These are phyloP conservation scores for Aureobasidium leucospermi DNA, from an alignment of 2,329 filamentous ascomycete genomes.

Conservation along the genomic window DNA sequence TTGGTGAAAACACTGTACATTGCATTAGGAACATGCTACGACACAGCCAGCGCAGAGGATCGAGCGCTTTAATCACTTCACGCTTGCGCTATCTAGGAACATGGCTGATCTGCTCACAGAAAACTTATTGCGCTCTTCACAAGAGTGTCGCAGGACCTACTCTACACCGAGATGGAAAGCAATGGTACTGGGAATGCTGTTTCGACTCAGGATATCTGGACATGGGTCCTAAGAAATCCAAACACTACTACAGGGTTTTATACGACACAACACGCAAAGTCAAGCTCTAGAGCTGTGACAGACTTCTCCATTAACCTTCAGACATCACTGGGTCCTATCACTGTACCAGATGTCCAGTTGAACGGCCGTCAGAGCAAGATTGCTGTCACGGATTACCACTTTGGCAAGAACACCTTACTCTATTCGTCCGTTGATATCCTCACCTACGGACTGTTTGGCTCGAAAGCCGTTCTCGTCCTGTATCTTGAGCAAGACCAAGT, in stretches of 20 bases:
- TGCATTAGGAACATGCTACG: too few species aligned
- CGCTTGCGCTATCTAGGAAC: background rate
- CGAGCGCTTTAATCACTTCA: too few species aligned
- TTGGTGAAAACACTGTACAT: too few species aligned
- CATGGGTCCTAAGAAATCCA: slow-evolving; percentile 52
- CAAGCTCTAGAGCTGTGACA: slow-evolving; percentile 45
- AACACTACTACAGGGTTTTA: slow-evolving; percentile 54
- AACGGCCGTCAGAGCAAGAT: slow-evolving; percentile 58
- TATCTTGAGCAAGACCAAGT: slow-evolving; percentile 18
- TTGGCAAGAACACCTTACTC: slow-evolving; percentile 45
- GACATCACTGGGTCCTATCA: slow-evolving; percentile 49
- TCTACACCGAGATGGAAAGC: slow-evolving; percentile 45
- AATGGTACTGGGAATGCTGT: slow-evolving; percentile 43
- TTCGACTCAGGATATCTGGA: slow-evolving; percentile 43
- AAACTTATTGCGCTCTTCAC: slow-evolving; percentile 57
- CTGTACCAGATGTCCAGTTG: slow-evolving; percentile 50
- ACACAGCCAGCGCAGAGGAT: too few species aligned
- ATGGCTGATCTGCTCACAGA: background rate
- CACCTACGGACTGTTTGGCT: slow-evolving; percentile 35
- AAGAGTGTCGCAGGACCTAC: slow-evolving; percentile 49
- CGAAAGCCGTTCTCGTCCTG: slow-evolving; percentile 15
- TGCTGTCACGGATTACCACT: slow-evolving; percentile 51
- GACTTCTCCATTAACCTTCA: slow-evolving; percentile 48
- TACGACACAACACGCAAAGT: slow-evolving; percentile 48
- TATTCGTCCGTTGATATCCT: slow-evolving; percentile 52